Evolutionary conservation across 805 yeast genomes (phyloP), one percentile per base, ranked within the genome.

Genomic region (Cyberlindnera maritima): DNA sequence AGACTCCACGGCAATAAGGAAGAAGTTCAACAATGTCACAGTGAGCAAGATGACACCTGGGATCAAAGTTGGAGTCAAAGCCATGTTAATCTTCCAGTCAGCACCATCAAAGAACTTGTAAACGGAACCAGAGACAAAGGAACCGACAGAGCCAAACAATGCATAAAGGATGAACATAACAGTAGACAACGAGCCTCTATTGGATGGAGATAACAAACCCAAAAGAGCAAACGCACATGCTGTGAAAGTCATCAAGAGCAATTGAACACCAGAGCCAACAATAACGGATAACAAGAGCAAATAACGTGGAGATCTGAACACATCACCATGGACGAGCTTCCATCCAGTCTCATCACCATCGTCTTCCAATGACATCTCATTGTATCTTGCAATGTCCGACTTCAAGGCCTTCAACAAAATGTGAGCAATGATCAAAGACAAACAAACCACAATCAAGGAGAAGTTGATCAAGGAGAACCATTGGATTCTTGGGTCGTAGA

Each of bases 301-400:
- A 55, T 77, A 71, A 42, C 72, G 64, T 36, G 98, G 98, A 9
- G 91, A 70, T 66, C 98, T 80, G 72, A 92, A 92, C 26, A 92
- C 90, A 65, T 92, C 98, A 52, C 97, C 98, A 59, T 91, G 95
- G 34, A 90, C 84, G 54, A 94, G 76, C 65, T 94, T 94, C 99
- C 99, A 94, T 34, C 99, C 99, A 62, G 90, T 78, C 65, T 94
- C 98, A 60, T 90, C 96, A 52, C 88, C 83, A 44, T 89, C 79
- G 58, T 84, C 89, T 62, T 87, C 94, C 58, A 92, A 75, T 62
- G 87, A 89, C 54, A 92, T 78, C 63, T 88, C 96, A 63, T 92
- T 92, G 69, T 94, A 94, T 59, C 85, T 83, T 47, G 84, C 76
- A 58, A 94, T 88, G 64, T 94, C 99, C 61, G 79, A 84, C 63